Base-by-base conservation (phyloP, 148 eudicot species). In the Amaranthus cruentus region DNA sequence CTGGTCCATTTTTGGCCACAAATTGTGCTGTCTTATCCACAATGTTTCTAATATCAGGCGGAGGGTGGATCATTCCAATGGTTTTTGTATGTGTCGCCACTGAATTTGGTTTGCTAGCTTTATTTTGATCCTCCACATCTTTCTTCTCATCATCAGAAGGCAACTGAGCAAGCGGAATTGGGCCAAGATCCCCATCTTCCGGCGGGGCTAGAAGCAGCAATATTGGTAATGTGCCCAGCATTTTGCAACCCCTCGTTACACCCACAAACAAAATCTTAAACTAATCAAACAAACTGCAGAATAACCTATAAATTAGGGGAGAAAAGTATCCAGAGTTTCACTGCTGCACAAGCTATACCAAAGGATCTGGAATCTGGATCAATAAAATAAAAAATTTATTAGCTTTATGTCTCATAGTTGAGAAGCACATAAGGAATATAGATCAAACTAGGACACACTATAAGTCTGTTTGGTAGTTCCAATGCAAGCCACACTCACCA, bases 121-220 rank as follows among this genome's bases (percentile, higher is more conserved):
- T 78, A 49, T 70, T 83, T 53, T 79, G 83, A 43, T 83, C 86
- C 12, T 84, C 81, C 3, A 15, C 71, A 69, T 80, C 85, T 15
- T 67, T 77, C 42, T 15, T 79, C 15, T 76, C 83, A 38, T 80
- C 69, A 14, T 80, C 69, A 14, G 83, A 73, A 12, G 76, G 74
- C 61, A 90, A 79, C 71, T 90, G 95, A 59, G 91, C 67, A 42
- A 60, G 62, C 2, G 95, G 95, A 21, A 74, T 47, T 9, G 90
- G 90, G 18, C 95, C 95, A 14, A 88, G 88, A 79, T 90, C 78
- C 66, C 96, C 96, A 85, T 90, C 90, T 48, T 82, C 54, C 4
- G 96, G 90, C 0, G 96, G 96, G 14, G 96, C 91, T 9, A 92
- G 96, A 50, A 90, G 92, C 10, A 92, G 87, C 79, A 90, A 77